Evolutionary conservation across 2,329 filamentous ascomycete genomes (phyloP).

Genomic region (Ophiostoma sp.): DNA sequence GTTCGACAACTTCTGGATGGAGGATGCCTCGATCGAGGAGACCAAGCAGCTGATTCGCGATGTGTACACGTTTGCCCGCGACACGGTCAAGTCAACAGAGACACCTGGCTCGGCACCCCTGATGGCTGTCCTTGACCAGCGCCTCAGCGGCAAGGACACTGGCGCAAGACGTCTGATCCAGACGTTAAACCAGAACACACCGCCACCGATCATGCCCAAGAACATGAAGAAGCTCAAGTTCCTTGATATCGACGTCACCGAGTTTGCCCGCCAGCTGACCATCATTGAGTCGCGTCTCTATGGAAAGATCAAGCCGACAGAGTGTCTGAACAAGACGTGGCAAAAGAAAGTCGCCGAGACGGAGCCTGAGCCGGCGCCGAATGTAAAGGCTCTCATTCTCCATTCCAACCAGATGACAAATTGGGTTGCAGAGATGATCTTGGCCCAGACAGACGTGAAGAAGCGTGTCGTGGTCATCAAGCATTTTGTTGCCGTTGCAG

Average conservation of each 20-base stretch:
- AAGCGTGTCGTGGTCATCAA: slow-evolving; percentile 97
- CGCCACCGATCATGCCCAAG: slow-evolving; percentile 87
- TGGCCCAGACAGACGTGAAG: slow-evolving; percentile 90
- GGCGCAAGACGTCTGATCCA: slow-evolving; percentile 80
- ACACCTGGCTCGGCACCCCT: slow-evolving; percentile 82
- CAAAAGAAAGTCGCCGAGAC: slow-evolving; percentile 85
- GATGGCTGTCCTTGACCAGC: slow-evolving; percentile 81
- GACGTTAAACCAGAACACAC: slow-evolving; percentile 75
- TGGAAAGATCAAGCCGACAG: slow-evolving; percentile 89
- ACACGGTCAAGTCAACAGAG: slow-evolving; percentile 87
- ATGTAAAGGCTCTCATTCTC: slow-evolving; percentile 92
- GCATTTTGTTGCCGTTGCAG: slow-evolving; percentile 92
- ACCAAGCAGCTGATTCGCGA: slow-evolving; percentile 80
- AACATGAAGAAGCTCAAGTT: slow-evolving; percentile 99
- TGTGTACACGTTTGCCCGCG: slow-evolving; percentile 84
- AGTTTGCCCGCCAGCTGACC: slow-evolving; percentile 95
- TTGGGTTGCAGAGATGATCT: slow-evolving; percentile 98
- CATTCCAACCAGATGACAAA: slow-evolving; percentile 99
- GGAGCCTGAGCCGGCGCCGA: slow-evolving; percentile 79
- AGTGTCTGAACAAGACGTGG: slow-evolving; percentile 98
- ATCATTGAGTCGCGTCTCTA: slow-evolving; percentile 95
- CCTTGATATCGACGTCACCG: slow-evolving; percentile 88
- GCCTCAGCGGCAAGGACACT: slow-evolving; percentile 80
- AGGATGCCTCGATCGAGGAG: slow-evolving; percentile 70
- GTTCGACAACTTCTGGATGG: slow-evolving; percentile 99